Base-by-base conservation (phyloP, 768 basidiomycete species). In the Mycena amicta region DNA sequence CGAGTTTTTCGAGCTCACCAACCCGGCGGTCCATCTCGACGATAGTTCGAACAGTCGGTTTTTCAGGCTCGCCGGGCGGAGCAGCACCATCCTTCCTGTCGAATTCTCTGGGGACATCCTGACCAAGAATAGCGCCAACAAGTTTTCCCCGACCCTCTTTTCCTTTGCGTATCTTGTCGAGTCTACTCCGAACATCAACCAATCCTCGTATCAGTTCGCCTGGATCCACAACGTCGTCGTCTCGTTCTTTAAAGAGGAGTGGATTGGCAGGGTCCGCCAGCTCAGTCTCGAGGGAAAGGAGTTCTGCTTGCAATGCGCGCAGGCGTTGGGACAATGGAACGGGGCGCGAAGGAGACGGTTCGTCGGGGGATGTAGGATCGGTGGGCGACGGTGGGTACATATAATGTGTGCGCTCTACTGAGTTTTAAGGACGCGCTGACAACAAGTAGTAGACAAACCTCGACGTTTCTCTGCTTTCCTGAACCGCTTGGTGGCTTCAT, bases 1-100 rank as follows among this genome's bases (percentile, higher is more conserved):
- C 78, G 12, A 91, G 62, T 57, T 82, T 84, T 70, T 98, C 96
- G 16, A 99, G 77, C 60, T 89, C 85, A 5, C 90, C 89, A 2
- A 99, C 81, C 31, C 96, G 84, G 64, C 80, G 80, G 72, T 98
- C 96, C 68, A 98, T 80, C 56, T 92, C 88, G 2, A 86, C 83
- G 20, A 93, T 70, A 16, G 70, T 80, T 52, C 79, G 80, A 50
- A 79, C 73, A 33, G 81, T 78, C 18, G 75, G 67, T 49, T 76
- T 73, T 46, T 69, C 67, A 27, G 15, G 56, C 16, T 72, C 69
- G 11, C 63, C 59, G 15, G 55, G 2, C 5, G 50, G 26, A 29
- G 55, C 29, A 22, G 55, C 28, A 28, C 18, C 43, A 27, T 27
- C 29, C 53, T 46, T 62, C 40, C 2, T 22, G n/a, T 47, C 54